phyloP scores from a whole-genome alignment of 78 protist species.

The Ministeria vibrans region DNA sequence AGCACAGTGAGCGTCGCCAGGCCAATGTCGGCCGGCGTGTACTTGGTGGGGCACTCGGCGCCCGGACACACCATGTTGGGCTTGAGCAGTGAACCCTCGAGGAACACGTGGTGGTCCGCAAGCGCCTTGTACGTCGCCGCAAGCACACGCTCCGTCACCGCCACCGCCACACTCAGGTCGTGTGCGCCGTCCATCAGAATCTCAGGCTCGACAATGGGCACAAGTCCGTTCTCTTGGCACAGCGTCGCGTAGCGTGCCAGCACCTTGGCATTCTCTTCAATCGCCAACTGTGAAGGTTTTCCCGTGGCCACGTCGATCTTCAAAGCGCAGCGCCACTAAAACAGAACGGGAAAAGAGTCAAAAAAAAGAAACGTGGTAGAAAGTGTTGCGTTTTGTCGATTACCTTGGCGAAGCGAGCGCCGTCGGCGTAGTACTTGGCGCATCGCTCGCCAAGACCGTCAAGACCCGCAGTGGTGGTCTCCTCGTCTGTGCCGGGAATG shows the following conservation, averaged over 20 bases:
- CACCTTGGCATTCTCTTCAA: constrained; percentile 70
- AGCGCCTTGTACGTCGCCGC: constrained; percentile 55
- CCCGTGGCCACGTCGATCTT: constrained; percentile 52
- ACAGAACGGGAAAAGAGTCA: not conserved
- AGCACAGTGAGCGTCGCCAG: constrained; percentile 67
- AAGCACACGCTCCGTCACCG: constrained; percentile 44
- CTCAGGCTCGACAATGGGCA: constrained; percentile 95
- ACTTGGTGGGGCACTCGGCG: constrained; percentile 17
- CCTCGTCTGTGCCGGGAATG: constrained; percentile 62
- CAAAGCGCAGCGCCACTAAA: constrained; percentile 54
- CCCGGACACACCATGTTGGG: constrained; percentile 88
- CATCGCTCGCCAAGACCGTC: constrained; percentile 74
- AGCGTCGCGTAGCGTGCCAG: constrained; percentile 88
- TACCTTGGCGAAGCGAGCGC: constrained; percentile 91
- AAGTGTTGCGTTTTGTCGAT: too few relatives aligned
- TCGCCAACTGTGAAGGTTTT: constrained; percentile 63
- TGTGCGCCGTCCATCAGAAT: constrained; percentile 70
- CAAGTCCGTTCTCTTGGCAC: constrained; percentile 86
- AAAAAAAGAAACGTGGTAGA: not conserved
- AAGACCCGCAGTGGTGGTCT: constrained; percentile 83
- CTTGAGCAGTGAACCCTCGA: constrained; percentile 77
- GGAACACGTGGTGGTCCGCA: constrained; percentile 47
- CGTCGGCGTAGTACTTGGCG: constrained; percentile 72
- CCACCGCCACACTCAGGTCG: constrained; percentile 42
- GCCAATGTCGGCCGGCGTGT: constrained; percentile 65